phyloP scores from a whole-genome alignment of 805 yeast genomes.

The Metschnikowia shivogae region DNA sequence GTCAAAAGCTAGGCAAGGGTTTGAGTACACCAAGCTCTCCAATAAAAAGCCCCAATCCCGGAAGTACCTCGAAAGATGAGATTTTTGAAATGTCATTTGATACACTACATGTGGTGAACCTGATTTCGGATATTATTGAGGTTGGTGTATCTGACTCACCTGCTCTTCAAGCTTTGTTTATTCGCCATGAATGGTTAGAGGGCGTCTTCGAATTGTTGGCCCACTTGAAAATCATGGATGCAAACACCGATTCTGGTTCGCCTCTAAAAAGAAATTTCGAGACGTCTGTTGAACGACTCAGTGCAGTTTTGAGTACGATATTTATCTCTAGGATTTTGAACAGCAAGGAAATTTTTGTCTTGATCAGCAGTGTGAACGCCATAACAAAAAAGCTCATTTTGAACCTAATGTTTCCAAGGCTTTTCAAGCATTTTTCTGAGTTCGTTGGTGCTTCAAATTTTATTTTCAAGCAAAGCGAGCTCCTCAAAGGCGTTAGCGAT shows the following conservation, averaged over 20 bases:
- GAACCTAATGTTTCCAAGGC: slow-evolving; percentile 32
- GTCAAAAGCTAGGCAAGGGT: slow-evolving; percentile 29
- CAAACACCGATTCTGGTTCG: slow-evolving; percentile 20
- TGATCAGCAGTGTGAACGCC: slow-evolving; percentile 27
- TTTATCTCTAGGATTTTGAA: slow-evolving; percentile 30
- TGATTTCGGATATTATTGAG: slow-evolving; percentile 28
- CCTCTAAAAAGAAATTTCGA: slow-evolving; percentile 17
- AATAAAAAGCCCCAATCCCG: slow-evolving; percentile 4
- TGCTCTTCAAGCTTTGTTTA: slow-evolving; percentile 23
- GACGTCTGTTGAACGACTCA: slow-evolving; percentile 24
- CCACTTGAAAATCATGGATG: slow-evolving; percentile 23
- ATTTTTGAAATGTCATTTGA: slow-evolving; percentile 26
- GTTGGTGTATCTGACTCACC: slow-evolving; percentile 25
- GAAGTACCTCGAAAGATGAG: slow-evolving; percentile 9
- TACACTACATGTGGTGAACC: slow-evolving; percentile 33
- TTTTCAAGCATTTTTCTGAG: slow-evolving; percentile 34
- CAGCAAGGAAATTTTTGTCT: slow-evolving; percentile 19
- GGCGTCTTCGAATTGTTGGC: slow-evolving; percentile 37
- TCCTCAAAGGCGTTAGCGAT: slow-evolving; percentile 23
- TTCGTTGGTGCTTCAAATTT: slow-evolving; percentile 31
- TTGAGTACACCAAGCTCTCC: slow-evolving; percentile 36
- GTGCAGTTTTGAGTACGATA: slow-evolving; percentile 30
- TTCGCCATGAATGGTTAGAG: slow-evolving; percentile 33
- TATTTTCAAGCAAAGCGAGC: slow-evolving; percentile 32
- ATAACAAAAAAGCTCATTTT: slow-evolving; percentile 32